Percentiles rank a stretch among this genome's conserved stretches.
Evolutionary conservation across 164 flowering plant genomes (phyloP).

Genomic region (Aristolochia californica): DNA sequence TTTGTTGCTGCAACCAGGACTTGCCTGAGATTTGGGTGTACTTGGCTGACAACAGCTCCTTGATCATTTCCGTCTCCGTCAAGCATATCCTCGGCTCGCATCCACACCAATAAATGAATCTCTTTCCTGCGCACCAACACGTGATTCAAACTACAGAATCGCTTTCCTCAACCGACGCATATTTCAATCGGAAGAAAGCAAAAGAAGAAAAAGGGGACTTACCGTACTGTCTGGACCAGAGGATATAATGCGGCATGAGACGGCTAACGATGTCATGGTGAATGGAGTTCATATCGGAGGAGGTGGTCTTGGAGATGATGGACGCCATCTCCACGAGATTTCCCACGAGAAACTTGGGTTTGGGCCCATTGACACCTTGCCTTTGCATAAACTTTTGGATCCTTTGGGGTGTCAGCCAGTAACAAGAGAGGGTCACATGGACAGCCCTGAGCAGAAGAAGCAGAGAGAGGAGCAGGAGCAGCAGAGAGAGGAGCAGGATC

Average conservation of each 20-base stretch:
- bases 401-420: constrained; percentile 66
- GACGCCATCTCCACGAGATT: constrained; percentile 63
- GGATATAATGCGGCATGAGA: constrained; percentile 69
- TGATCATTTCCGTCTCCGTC: constrained; percentile 60
- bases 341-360: constrained; percentile 64
- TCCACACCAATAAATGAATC: constrained; percentile 82
- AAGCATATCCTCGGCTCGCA: constrained; percentile 85
- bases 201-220: not conserved
- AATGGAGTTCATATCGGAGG: constrained; percentile 53
- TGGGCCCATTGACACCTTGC: constrained; percentile 96
- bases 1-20: constrained; percentile 79
- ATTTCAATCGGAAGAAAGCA: not conserved
- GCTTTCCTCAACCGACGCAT: too few relatives aligned
- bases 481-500: not conserved
- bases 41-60: constrained; percentile 54
- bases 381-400: constrained; percentile 67
- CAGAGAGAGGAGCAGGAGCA: not conserved
- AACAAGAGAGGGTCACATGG: constrained; percentile 34
- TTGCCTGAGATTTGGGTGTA: constrained; percentile 56
- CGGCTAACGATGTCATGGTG: constrained; percentile 68
- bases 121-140: constrained; percentile 40
- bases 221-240: constrained; percentile 83
- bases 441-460: not conserved
- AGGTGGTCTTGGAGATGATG: constrained; percentile 43
- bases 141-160: not conserved